Evolutionary conservation across 768 basidiomycete species (phyloP).

Genomic region (Lentinus tigrinus): DNA sequence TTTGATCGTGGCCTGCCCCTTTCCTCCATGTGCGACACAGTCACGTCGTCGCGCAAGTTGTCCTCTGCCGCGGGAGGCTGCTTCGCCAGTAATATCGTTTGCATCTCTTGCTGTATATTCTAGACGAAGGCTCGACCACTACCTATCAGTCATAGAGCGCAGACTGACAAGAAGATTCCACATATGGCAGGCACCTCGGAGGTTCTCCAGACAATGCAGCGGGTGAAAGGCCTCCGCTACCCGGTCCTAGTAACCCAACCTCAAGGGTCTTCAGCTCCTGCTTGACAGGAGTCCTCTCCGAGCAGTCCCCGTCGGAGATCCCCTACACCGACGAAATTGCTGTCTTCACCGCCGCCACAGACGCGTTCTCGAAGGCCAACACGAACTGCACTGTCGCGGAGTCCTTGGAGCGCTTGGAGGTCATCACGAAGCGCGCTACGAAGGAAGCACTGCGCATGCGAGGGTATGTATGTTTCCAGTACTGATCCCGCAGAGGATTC

Average conservation of each 20-base stretch:
- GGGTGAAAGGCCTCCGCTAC: constrained; percentile 56
- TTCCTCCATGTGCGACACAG: too few species aligned
- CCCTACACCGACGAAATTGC: constrained; percentile 80
- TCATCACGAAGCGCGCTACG: constrained; percentile 61
- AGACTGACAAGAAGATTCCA: not conserved
- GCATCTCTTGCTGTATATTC: too few species aligned
- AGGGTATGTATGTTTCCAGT: constrained; percentile 39
- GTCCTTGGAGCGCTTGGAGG: constrained; percentile 61
- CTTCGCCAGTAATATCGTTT: too few species aligned
- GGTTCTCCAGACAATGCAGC: constrained; percentile 60
- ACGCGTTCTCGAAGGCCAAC: constrained; percentile 83
- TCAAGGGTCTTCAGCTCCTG: constrained; percentile 71
- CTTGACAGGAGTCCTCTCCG: constrained; percentile 53
- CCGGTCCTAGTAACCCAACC: constrained; percentile 83
- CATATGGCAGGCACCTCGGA: constrained; percentile 89
- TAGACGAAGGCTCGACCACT: too few species aligned
- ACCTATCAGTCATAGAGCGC: too few species aligned
- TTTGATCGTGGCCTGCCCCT: too few species aligned
- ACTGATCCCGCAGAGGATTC: not conserved
- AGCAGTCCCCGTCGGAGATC: constrained; percentile 28
- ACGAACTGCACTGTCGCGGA: constrained; percentile 74
- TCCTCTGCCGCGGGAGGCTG: too few species aligned
- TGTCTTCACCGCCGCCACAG: constrained; percentile 87
- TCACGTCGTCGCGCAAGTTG: too few species aligned
- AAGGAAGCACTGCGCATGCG: constrained; percentile 62